Evolutionary conservation across 139 green algal genomes (phyloP).

Genomic region (Pycnococcus provasolii): DNA sequence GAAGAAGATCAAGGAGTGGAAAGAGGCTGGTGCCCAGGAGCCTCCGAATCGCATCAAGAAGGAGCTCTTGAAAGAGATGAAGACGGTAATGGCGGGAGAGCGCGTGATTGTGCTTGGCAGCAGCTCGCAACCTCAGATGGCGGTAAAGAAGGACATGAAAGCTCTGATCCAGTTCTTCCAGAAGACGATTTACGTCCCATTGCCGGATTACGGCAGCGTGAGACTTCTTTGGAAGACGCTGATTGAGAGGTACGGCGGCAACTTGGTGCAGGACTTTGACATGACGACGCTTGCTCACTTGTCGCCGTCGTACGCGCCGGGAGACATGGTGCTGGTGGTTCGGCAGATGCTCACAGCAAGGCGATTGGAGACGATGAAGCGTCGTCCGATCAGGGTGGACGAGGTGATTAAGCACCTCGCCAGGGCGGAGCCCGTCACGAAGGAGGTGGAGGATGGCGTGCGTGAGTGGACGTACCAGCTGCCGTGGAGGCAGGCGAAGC

Average conservation of each 20-base stretch:
- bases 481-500: too few relatives aligned
- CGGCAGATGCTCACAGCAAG: slow-evolving; percentile 8
- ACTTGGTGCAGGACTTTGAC: slow-evolving; percentile 53
- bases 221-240: slow-evolving; percentile 17
- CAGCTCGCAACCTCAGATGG: slow-evolving; percentile 51
- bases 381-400: neutral
- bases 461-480: neutral
- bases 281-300: slow-evolving; percentile 59
- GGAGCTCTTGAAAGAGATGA: slow-evolving; percentile 69
- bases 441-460: neutral
- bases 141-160: slow-evolving; percentile 64
- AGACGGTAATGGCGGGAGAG: slow-evolving; percentile 35
- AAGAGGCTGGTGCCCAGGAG: slow-evolving; percentile 4
- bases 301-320: slow-evolving; percentile 41
- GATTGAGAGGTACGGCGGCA: slow-evolving; percentile 3
- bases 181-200: slow-evolving; percentile 62
- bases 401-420: neutral
- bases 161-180: slow-evolving; percentile 63
- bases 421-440: neutral
- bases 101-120: slow-evolving; percentile 64
- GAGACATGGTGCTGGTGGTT: slow-evolving; percentile 28
- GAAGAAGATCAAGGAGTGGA: slow-evolving; percentile 65
- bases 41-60: slow-evolving; percentile 66
- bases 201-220: slow-evolving; percentile 69
- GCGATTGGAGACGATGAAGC: neutral